Evolutionary conservation across 2,329 filamentous ascomycete species (phyloP), one percentile per base, ranked within the genome.

Genomic region (Aspergillus flavus): DNA sequence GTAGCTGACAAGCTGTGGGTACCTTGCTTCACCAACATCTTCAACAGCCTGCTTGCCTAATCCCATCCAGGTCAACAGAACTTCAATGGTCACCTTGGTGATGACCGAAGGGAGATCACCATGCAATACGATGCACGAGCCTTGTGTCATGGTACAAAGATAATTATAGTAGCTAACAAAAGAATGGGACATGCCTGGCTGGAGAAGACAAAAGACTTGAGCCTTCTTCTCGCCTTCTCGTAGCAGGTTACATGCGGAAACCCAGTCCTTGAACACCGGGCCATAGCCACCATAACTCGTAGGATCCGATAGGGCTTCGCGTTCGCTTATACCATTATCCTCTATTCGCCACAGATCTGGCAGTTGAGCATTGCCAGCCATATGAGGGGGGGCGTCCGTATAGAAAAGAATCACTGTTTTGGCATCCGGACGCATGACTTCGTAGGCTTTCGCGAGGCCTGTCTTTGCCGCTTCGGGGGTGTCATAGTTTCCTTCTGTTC

Each of bases 371-470:
- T 66, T 59, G 7, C 55, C 16, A 69, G 70, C 75, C 59, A 64
- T 75, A 69, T 84, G 82, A n/a, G 84, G 80, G 41, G 81, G 77
- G 14, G 82, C 81, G 72, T 85, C 82, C 0, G 82, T 78, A 63
- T 82, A 85, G 21, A 84, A 70, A 5, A 85, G 66, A 53, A 84
- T 76, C n/a, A 85, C 71, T 0, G 84, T 85, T 19, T 80, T 82
- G 7, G 80, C 82, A 12, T 81, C 79, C 0, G 77, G 66, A 32
- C 83, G 78, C 82, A 85, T 84, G 32, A 81, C 67, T 46, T 77
- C 65, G 67, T 85, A 79, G 1, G 82, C 82, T 10, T 71, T 72
- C 0, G 83, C 83, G 4, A 85, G 77, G 0, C 78, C 83, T 0
- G 82, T 83, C 73, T 85, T 84, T 9, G 77, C 72, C 2, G 83